These are phyloP conservation scores for Panicum hallii DNA, from an alignment of 202 grass and related monocot species.

Conservation along the genomic window DNA sequence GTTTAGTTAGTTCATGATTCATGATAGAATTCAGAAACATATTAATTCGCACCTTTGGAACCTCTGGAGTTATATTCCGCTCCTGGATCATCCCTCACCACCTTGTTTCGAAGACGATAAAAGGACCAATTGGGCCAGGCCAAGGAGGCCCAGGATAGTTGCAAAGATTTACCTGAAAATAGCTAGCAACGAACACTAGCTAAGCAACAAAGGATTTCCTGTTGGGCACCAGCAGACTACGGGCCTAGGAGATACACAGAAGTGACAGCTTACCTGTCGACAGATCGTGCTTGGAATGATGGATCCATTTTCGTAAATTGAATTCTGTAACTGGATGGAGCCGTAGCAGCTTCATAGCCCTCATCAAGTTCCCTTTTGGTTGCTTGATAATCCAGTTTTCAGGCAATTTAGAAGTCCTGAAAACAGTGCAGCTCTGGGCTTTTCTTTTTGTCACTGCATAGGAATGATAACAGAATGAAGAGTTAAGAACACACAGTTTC, in stretches of 20 bases:
- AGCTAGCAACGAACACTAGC: background rate
- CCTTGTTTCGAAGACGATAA: background rate
- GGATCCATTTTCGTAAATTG: background rate
- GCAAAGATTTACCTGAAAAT: slow-evolving; percentile 42
- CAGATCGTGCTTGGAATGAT: background rate
- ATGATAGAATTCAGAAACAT: background rate
- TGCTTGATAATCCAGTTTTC: slow-evolving; percentile 37
- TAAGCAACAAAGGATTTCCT: slow-evolving; percentile 40
- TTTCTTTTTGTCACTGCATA: slow-evolving; percentile 24
- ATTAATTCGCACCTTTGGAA: slow-evolving; percentile 14
- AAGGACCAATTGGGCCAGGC: slow-evolving; percentile 35
- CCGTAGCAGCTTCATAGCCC: background rate
- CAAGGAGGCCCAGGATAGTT: slow-evolving; percentile 38
- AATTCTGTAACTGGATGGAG: slow-evolving; percentile 14
- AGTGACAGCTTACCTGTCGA: slow-evolving; percentile 40
- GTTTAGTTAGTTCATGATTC: slow-evolving; percentile 22
- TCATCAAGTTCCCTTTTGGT: background rate
- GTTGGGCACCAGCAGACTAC: slow-evolving; percentile 37
- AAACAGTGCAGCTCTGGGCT: slow-evolving; percentile 17
- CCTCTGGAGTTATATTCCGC: background rate
- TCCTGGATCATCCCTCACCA: slow-evolving; percentile 18
- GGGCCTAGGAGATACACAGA: slow-evolving; percentile 35
- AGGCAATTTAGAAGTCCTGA: slow-evolving; percentile 14
- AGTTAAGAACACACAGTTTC: slow-evolving; percentile 33
- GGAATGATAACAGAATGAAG: slow-evolving; percentile 1